Percentiles rank a stretch among this genome's conserved stretches.
Evolutionary conservation across 805 yeast genomes (phyloP).

Genomic region (Cyberlindnera saturnus): DNA sequence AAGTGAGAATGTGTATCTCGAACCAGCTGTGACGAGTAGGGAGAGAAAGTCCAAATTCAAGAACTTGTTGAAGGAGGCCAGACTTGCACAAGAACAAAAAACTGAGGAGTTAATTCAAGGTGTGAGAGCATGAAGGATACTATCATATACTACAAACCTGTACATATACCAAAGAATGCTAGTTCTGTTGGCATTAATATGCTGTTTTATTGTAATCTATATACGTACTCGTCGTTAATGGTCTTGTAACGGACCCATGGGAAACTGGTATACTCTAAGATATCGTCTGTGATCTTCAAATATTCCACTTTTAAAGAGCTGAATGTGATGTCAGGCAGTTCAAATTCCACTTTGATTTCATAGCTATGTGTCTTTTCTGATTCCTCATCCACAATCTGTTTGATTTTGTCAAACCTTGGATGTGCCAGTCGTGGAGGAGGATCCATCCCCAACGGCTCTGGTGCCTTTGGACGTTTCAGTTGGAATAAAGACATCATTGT

Average conservation of each 20-base stretch:
- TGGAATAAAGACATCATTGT: constrained; percentile 53
- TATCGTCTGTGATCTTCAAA: constrained; percentile 54
- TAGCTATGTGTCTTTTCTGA: constrained; percentile 3
- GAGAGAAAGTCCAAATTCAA: constrained; percentile 21
- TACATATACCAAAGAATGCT: not conserved
- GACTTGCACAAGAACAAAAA: constrained; percentile 16
- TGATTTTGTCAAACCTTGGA: constrained; percentile 20
- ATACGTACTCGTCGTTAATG: constrained; percentile 28
- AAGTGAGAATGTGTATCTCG: constrained; percentile 20
- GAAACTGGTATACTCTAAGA: constrained; percentile 57
- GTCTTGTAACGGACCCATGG: constrained; percentile 73
- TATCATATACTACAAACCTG: not conserved
- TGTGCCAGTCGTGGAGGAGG: constrained; percentile 20
- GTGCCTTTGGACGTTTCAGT: constrained; percentile 21
- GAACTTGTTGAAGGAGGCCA: constrained; percentile 20
- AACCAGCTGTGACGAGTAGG: constrained; percentile 16
- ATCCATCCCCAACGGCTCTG: constrained; percentile 21
- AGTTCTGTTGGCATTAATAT: not conserved
- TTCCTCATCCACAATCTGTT: constrained; percentile 11
- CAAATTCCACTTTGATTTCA: constrained; percentile 48
- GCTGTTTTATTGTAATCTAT: constrained; percentile 13
- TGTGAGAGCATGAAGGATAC: constrained; percentile 12
- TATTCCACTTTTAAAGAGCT: constrained; percentile 65
- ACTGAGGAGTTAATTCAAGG: constrained; percentile 18
- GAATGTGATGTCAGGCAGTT: constrained; percentile 57